Evolutionary conservation across 2,329 filamentous ascomycete genomes (phyloP), one percentile per base, ranked within the genome.

Genomic region (Fusarium scirpi): DNA sequence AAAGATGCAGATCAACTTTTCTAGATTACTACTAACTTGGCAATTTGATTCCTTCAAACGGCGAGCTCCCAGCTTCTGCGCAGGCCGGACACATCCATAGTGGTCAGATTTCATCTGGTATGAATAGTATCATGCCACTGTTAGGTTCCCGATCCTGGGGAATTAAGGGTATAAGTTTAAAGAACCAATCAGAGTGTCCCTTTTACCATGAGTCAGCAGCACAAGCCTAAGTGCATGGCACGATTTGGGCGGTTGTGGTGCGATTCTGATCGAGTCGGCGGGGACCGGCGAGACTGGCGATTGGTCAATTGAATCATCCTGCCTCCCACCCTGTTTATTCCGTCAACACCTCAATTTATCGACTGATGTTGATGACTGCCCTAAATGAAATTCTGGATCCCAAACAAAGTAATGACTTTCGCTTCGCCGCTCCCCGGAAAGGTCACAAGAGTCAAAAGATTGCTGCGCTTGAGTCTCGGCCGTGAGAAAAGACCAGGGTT

Each of bases 51-150:
- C 62, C 64, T 74, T 62, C 52, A 55, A 58, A 63, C 74, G 74
- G 70, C 72, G 69, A 73, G 48, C 51, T 75, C 72, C 74, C 74
- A 76, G 53, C 55, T 34, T 58, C 66, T 58, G 47, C 48, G 52
- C 49, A 74, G 62, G 58, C 70, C 73, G 69, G 61, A 52, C 49
- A 54, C 60, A 65, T 62, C 67, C 73, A 75, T 75, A 63, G 58
- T 76, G 73, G 74, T 73, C 74, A 76, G 74, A 76, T 76, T 71
- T 58, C 65, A 67, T 68, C 59, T 69, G 67, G 67, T 66, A 58
- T 69, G 64, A 57, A 71, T 57, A 47, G 46, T 40, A 76, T 76
- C 74, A 72, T 76, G 57, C 74, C 74, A 76, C 66, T 54, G 49
- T 41, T 43, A 51, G 59, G 61, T 55, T 58, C 60, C 61, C 48